Percentiles rank a stretch among this genome's conserved stretches.
These are phyloP conservation scores for Amesomyces nigricolor DNA, from an alignment of 2,329 filamentous ascomycete genomes.

Conservation along the genomic window DNA sequence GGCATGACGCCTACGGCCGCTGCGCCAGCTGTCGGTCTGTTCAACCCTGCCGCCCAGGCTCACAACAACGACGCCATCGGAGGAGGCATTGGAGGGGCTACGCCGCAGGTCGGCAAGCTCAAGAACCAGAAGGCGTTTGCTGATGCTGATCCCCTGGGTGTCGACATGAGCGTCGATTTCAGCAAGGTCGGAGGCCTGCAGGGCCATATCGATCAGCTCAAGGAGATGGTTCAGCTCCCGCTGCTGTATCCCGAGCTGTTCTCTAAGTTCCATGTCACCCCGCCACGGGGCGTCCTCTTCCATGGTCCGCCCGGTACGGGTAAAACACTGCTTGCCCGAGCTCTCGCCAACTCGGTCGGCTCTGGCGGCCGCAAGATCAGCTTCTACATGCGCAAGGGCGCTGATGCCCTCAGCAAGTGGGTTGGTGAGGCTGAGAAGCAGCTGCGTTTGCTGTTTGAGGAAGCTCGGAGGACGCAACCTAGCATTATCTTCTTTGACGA, in stretches of 20 bases:
- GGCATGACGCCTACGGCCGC: slow-evolving; percentile 54
- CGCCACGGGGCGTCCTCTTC: slow-evolving; percentile 90
- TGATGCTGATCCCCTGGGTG: slow-evolving; percentile 89
- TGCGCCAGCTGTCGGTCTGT: slow-evolving; percentile 40
- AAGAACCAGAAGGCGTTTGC: slow-evolving; percentile 89
- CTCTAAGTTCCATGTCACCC: slow-evolving; percentile 82
- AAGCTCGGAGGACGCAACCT: slow-evolving; percentile 89
- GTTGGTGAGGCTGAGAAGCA: slow-evolving; percentile 97
- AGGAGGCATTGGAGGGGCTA: slow-evolving; percentile 36
- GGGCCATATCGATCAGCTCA: slow-evolving; percentile 91
- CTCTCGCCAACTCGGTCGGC: slow-evolving; percentile 84
- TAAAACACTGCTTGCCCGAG: slow-evolving; percentile 93
- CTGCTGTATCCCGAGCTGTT: slow-evolving; percentile 94
- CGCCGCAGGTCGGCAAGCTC: slow-evolving; percentile 85
- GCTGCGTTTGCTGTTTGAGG: slow-evolving; percentile 86
- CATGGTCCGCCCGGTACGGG: slow-evolving; percentile 96
- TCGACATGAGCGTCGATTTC: slow-evolving; percentile 89
- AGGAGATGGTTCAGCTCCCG: slow-evolving; percentile 96
- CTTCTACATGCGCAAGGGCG: slow-evolving; percentile 99
- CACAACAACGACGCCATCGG: slow-evolving; percentile 22
- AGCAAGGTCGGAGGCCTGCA: slow-evolving; percentile 89
- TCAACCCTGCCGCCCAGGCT: slow-evolving; percentile 27
- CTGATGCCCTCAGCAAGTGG: slow-evolving; percentile 97
- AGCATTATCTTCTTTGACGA: slow-evolving; percentile 99
- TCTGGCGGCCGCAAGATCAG: slow-evolving; percentile 89